Evolutionary conservation across 2,329 filamentous ascomycete genomes (phyloP).

Genomic region (Cladosporium velox): DNA sequence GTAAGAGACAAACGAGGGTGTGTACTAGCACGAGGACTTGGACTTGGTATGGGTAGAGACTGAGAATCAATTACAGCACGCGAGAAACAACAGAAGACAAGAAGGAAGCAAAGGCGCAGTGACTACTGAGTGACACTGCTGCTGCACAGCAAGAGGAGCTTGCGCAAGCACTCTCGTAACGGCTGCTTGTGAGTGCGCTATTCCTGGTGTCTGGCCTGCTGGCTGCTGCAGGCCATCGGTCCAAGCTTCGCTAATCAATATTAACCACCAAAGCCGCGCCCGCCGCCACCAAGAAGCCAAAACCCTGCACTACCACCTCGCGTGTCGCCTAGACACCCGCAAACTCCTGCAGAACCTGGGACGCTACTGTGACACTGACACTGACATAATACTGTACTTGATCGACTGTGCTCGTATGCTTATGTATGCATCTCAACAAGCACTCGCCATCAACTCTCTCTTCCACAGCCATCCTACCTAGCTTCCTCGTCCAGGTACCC

Average conservation of each 20-base stretch:
- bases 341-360: not conserved
- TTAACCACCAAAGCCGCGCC: not conserved
- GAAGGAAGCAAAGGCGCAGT: not conserved
- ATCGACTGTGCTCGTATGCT: not conserved
- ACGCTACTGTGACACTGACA: not conserved
- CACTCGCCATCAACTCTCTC: not conserved
- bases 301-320: not conserved
- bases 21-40: not conserved
- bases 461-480: not conserved
- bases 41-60: not conserved
- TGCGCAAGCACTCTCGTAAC: constrained; percentile 10
- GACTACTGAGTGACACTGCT: not conserved
- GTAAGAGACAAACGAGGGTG: not conserved
- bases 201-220: constrained; percentile 9
- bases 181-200: not conserved
- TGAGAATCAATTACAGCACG: not conserved
- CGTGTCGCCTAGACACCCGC: constrained; percentile 1
- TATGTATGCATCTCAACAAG: not conserved
- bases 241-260: not conserved
- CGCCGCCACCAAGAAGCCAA: not conserved
- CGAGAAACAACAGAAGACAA: not conserved
- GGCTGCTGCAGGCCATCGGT: not conserved
- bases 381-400: not conserved
- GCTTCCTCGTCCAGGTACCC: not conserved
- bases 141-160: not conserved